A percentile compares a stretch with the other conserved stretches of the same genome.
Conservation (phyloP, 2,329 filamentous ascomycete species). For the Paraphoma chrysanthemicola region DNA sequence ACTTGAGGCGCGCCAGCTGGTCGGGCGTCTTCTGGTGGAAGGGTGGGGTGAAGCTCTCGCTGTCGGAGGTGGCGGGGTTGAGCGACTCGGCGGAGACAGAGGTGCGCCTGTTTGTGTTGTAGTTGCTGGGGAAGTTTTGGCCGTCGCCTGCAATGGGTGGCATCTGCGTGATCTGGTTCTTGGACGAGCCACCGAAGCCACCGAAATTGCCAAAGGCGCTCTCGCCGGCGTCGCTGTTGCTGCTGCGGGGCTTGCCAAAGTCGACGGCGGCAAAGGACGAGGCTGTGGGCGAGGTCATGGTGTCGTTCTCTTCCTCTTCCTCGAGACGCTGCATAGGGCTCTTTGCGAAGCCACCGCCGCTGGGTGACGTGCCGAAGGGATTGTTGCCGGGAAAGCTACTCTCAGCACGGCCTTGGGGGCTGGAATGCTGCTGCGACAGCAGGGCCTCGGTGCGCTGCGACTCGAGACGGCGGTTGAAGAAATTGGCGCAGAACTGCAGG, state of each 20-base stretch:
- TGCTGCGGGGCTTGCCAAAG: constrained; percentile 47
- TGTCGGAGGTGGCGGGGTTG: constrained; percentile 82
- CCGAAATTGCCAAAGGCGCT: constrained; percentile 48
- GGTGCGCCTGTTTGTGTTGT: constrained; percentile 90
- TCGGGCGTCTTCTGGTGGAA: constrained; percentile 82
- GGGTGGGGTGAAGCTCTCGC: constrained; percentile 90
- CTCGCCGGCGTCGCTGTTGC: constrained; percentile 52
- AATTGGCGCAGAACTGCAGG: constrained; percentile 74
- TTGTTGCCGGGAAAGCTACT: constrained; percentile 80
- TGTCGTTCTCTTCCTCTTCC: constrained; percentile 84
- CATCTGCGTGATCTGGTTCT: constrained; percentile 48
- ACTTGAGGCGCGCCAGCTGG: constrained; percentile 79
- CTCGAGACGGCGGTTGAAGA: constrained; percentile 70
- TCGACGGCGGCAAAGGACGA: constrained; percentile 53
- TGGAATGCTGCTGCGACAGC: constrained; percentile 57
- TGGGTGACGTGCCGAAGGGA: constrained; percentile 68
- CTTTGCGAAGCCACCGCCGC: constrained; percentile 52
- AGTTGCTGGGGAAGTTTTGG: constrained; percentile 85
- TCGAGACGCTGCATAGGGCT: constrained; percentile 67
- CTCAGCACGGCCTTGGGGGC: constrained; percentile 60
- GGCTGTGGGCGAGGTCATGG: constrained; percentile 74
- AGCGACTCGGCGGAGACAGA: constrained; percentile 97
- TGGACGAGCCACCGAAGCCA: constrained; percentile 39
- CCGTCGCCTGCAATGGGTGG: constrained; percentile 58
- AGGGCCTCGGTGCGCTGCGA: constrained; percentile 67